Conservation (phyloP, 306 rosid species). For the Spatholobus suberectus region DNA sequence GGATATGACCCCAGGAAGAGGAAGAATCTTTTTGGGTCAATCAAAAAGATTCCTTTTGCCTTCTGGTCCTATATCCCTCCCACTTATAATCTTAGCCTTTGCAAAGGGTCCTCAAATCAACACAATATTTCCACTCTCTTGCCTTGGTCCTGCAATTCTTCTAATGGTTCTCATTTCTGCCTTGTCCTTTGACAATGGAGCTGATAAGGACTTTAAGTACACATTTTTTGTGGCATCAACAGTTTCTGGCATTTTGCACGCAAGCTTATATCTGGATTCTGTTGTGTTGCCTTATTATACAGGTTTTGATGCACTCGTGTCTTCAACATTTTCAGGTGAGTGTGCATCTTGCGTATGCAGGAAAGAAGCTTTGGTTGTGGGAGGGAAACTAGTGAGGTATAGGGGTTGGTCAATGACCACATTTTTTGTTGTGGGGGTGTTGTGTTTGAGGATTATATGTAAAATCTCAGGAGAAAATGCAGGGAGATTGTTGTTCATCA, state of each 20-base stretch:
- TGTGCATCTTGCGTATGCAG: conserved; percentile 86
- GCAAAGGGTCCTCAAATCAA: conserved; percentile 78
- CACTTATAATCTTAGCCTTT: conserved; percentile 68
- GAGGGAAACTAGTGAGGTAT: conserved; percentile 70
- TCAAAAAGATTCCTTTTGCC: conserved; percentile 65
- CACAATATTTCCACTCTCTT: conserved; percentile 69
- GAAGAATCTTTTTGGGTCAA: conserved; percentile 21
- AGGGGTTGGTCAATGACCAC: conserved; percentile 88
- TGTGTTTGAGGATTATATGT: conserved; percentile 69
- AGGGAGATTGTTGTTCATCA: conserved; percentile 42
- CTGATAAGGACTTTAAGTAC: conserved; percentile 62
- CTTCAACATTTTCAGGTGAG: conserved; percentile 77
- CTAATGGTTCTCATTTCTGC: conserved; percentile 75
- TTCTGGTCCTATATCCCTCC: conserved; percentile 85
- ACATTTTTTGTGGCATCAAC: conserved; percentile 79
- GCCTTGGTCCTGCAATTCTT: conserved; percentile 83
- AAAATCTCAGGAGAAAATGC: conserved; percentile 48
- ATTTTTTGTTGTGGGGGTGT: conserved; percentile 66
- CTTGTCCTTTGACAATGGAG: conserved; percentile 60
- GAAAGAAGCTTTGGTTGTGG: conserved; percentile 66
- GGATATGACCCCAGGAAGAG: conserved; percentile 50
- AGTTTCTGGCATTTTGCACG: conserved; percentile 85
- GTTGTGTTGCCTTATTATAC: conserved; percentile 83
- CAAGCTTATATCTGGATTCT: conserved; percentile 77
- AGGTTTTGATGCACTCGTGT: conserved; percentile 71